These are phyloP conservation scores for Solanum medicagineum DNA, from an alignment of 257 asterid genomes.

Conservation along the genomic window DNA sequence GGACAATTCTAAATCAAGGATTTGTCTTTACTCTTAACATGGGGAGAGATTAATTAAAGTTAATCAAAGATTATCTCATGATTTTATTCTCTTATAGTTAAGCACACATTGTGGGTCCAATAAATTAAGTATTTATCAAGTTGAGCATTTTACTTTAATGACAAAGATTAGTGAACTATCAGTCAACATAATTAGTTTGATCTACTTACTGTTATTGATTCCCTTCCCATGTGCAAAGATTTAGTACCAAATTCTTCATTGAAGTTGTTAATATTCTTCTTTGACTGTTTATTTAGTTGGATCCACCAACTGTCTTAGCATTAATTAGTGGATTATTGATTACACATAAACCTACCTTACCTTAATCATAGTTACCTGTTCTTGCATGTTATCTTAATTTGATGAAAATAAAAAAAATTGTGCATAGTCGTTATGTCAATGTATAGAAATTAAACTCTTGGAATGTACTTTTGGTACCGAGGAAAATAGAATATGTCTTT, in stretches of 20 bases:
- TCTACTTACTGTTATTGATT: slow-evolving; percentile 19
- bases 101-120: background rate
- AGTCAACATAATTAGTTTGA: background rate
- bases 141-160: background rate
- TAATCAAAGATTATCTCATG: background rate
- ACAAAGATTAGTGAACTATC: background rate
- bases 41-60: background rate
- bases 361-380: no score
- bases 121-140: background rate
- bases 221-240: slow-evolving; percentile 45
- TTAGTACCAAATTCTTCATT: background rate
- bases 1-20: background rate
- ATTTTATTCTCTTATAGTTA: background rate
- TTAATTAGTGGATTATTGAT: background rate
- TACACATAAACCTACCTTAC: background rate
- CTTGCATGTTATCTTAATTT: background rate
- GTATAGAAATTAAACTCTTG: background rate
- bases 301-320: background rate
- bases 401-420: no score
- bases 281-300: background rate
- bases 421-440: background rate
- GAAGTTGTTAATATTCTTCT: background rate
- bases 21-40: background rate
- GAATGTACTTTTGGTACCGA: fast-evolving
- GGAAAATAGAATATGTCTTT: background rate